Evolutionary conservation across 179 eudicot species (phyloP).

Genomic region (Patellifolia procumbens): DNA sequence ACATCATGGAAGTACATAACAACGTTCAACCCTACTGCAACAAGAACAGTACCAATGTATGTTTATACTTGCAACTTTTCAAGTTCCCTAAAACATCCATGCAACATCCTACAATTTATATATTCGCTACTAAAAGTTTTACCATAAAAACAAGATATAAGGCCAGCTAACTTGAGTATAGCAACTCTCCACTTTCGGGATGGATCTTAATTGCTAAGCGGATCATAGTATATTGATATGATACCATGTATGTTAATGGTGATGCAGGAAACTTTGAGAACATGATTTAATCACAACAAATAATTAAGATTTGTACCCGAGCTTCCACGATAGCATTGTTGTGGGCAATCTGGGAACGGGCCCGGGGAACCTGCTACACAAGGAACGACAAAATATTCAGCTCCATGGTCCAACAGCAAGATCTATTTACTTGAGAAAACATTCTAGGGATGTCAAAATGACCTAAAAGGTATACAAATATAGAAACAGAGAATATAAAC

Average conservation of each 20-base stretch:
- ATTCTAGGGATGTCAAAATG: neutral
- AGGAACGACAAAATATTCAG: neutral
- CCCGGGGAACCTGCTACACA: neutral
- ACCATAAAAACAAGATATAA: neutral
- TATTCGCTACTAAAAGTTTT: neutral
- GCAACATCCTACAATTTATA: neutral
- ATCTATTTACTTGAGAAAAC: neutral
- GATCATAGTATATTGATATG: neutral
- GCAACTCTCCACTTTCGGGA: neutral
- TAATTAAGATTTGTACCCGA: neutral
- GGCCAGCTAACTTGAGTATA: neutral
- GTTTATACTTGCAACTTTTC: neutral
- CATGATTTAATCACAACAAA: neutral
- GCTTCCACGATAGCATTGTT: neutral
- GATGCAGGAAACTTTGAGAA: neutral
- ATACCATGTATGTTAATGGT: neutral
- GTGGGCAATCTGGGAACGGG: neutral
- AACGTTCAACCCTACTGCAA: neutral
- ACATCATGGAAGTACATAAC: neutral
- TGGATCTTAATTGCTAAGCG: neutral
- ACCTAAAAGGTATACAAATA: neutral
- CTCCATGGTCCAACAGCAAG: neutral
- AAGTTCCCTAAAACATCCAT: neutral
- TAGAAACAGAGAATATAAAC: neutral
- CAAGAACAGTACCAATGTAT: neutral